Evolutionary conservation across 805 yeast genomes (phyloP).

Genomic region (Suhomyces xylopsoci): DNA sequence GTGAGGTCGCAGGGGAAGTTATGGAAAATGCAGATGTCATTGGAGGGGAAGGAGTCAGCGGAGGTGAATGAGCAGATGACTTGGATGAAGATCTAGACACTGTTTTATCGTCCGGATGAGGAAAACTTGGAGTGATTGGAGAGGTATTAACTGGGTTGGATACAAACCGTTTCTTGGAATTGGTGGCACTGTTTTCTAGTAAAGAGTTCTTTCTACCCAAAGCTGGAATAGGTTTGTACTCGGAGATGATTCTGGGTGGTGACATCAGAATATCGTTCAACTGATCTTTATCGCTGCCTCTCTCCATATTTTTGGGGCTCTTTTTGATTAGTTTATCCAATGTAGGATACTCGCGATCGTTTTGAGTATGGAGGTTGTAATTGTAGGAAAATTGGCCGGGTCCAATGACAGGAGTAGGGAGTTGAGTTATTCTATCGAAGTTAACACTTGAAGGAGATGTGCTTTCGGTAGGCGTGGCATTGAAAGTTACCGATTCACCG

Average conservation of each 20-base stretch:
- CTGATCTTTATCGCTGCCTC: not conserved
- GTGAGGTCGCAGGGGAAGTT: not conserved
- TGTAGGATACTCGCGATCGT: not conserved
- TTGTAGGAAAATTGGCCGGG: constrained; percentile 4
- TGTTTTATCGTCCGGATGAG: not conserved
- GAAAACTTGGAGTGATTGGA: not conserved
- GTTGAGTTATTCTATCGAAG: constrained; percentile 36
- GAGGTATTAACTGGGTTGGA: constrained; percentile 18
- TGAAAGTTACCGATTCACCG: constrained; percentile 6
- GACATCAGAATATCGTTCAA: not conserved
- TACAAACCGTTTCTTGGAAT: constrained; percentile 16
- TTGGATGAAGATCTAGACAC: constrained; percentile 1
- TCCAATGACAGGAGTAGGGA: constrained; percentile 44
- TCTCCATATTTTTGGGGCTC: not conserved
- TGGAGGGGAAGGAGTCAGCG: constrained; percentile 2
- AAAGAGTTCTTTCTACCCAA: constrained; percentile 18
- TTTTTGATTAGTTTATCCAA: not conserved
- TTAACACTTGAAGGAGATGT: constrained; percentile 16
- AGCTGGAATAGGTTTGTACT: constrained; percentile 27
- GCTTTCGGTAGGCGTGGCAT: constrained; percentile 2
- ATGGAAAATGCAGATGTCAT: constrained; percentile 1
- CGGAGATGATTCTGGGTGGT: constrained; percentile 34
- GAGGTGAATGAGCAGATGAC: not conserved
- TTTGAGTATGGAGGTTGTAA: not conserved
- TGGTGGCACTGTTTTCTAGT: constrained; percentile 9